Base-by-base conservation (phyloP, 768 basidiomycete species). In the Rossbeevera mucosa region DNA sequence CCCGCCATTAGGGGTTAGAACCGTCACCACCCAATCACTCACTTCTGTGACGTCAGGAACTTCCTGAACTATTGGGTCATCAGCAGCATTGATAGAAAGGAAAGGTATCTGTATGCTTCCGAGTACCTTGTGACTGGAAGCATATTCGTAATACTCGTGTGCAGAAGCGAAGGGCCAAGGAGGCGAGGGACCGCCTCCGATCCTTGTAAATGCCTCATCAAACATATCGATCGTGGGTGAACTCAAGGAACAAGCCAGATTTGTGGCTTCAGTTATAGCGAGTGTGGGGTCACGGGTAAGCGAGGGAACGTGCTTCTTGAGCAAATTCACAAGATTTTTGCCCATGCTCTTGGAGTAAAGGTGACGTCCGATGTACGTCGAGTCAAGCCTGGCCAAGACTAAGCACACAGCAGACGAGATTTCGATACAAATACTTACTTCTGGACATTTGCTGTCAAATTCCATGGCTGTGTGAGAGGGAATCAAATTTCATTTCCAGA, bases 331-430 rank as follows among this genome's bases (percentile, higher is more conserved):
- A 16, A 93, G 73, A 64, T 93, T 94, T 55, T 72, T 73, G 5
- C 82, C 90, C 87, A 94, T 86, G 38, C 80, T 86, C 64, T 76
- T 83, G 12, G 88, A 87, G 64, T 93, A 94, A 43, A 91, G 61
- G 46, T 80, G 69, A 49, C 78, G 80, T 47, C 82, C 80, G 29
- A 83, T 66, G 59, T 79, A 83, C 25, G 77, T 76, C 41, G 64
- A 70, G 41, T 80, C 60, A 30, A 91, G 72, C 28, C 88, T 90
- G 52, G 22, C 44, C 21, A 44, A 24, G 53, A 16, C 43, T 62
- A 31, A 58, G 41, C 33, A 45, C 43, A 51, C 18, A 24, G 29
- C 25, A 47, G 38, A 56, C 48, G 45, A 52, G 47, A 36, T 52
- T 36, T 47, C 58, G 42, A 56, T 41, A 28, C 18, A 36, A 59